Percentiles rank a stretch among this genome's conserved stretches.
phyloP scores from a whole-genome alignment of 805 yeast genomes.

The Starmerella sirachaensis region DNA sequence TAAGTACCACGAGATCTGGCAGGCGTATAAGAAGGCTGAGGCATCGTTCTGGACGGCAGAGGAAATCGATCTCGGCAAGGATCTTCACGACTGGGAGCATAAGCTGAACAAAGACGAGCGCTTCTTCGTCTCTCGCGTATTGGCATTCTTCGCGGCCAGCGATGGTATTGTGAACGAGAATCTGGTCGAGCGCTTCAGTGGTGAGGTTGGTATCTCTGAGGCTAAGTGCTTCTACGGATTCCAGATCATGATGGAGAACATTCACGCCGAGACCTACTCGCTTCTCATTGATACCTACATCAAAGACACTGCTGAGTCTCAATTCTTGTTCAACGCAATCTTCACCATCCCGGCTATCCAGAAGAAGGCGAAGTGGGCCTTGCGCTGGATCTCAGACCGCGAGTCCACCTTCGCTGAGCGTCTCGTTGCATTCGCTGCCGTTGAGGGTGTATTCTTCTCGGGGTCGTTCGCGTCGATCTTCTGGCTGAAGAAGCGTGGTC shows the following conservation, averaged over 20 bases:
- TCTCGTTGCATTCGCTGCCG: slow-evolving; percentile 95
- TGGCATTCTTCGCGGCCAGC: slow-evolving; percentile 97
- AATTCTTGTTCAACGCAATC: slow-evolving; percentile 84
- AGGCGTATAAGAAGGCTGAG: slow-evolving; percentile 96
- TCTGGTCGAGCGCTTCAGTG: slow-evolving; percentile 91
- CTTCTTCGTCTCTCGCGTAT: slow-evolving; percentile 78
- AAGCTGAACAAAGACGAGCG: slow-evolving; percentile 82
- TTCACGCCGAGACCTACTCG: slow-evolving; percentile 95
- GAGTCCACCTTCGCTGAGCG: slow-evolving; percentile 90
- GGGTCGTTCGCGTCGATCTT: slow-evolving; percentile 97
- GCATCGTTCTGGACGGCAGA: slow-evolving; percentile 99
- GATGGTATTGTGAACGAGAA: slow-evolving; percentile 98
- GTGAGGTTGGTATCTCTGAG: slow-evolving; percentile 94
- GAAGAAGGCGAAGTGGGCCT: slow-evolving; percentile 98
- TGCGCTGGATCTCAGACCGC: slow-evolving; percentile 87
- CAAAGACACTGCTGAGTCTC: slow-evolving; percentile 90
- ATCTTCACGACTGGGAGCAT: slow-evolving; percentile 84
- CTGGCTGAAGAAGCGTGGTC: slow-evolving; percentile 98
- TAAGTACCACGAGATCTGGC: slow-evolving; percentile 96
- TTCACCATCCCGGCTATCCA: slow-evolving; percentile 92
- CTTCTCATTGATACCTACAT: slow-evolving; percentile 87
- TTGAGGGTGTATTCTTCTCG: slow-evolving; percentile 96
- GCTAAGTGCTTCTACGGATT: slow-evolving; percentile 98
- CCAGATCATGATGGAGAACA: slow-evolving; percentile 99
- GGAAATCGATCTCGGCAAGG: slow-evolving; percentile 93